phyloP scores from a whole-genome alignment of 257 asterid species.

The Lantana camara region DNA sequence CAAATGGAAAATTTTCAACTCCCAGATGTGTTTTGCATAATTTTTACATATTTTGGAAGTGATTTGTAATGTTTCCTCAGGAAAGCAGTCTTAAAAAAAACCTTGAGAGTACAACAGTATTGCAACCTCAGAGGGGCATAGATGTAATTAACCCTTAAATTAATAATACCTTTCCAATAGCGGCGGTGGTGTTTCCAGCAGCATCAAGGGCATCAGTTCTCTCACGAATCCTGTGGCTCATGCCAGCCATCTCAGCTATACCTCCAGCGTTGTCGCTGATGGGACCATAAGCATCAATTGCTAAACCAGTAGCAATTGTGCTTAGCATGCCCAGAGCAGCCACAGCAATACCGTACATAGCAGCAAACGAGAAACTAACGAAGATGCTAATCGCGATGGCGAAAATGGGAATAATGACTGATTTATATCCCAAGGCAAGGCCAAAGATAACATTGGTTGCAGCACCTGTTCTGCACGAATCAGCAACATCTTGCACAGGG shows the following conservation, averaged over 20 bases:
- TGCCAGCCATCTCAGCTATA: constrained; percentile 98
- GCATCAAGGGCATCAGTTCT: constrained; percentile 98
- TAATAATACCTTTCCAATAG: constrained; percentile 79
- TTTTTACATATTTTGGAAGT: no score
- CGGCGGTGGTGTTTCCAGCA: constrained; percentile 97
- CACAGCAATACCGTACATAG: constrained; percentile 92
- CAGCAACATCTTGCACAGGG: constrained; percentile 96
- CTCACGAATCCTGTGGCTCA: constrained; percentile 92
- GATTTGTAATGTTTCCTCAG: no score
- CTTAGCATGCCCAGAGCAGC: constrained; percentile 97
- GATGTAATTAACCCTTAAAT: no score
- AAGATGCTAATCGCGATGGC: constrained; percentile 86
- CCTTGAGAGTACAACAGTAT: neutral
- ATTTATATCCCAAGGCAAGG: constrained; percentile 94
- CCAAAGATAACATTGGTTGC: constrained; percentile 95
- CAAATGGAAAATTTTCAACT: no score
- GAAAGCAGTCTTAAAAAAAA: no score
- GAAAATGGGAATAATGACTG: constrained; percentile 89
- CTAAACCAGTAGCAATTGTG: constrained; percentile 93
- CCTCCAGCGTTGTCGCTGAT: constrained; percentile 98
- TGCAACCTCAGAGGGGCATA: no score
- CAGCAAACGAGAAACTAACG: constrained; percentile 87
- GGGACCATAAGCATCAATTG: constrained; percentile 96
- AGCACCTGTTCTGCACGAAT: constrained; percentile 98
- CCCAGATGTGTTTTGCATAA: no score